phyloP scores from a whole-genome alignment of 129 eudicot genomes.

The Chrysanthemum makinoi region DNA sequence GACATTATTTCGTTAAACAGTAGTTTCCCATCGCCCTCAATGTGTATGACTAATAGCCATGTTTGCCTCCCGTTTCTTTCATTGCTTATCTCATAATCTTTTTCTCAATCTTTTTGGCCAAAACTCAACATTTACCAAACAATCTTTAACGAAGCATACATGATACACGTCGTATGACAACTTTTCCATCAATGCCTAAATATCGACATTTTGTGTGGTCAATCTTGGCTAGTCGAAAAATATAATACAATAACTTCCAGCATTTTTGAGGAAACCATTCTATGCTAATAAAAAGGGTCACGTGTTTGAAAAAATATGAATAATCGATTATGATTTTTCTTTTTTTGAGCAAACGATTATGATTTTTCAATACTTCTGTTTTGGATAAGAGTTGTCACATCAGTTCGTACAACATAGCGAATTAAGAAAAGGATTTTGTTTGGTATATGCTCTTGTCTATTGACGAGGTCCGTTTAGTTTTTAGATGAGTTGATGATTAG shows the following conservation, averaged over 20 bases:
- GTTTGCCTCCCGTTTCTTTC: not conserved
- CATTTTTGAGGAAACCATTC: slow-evolving; percentile 7
- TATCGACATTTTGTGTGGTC: slow-evolving; percentile 12
- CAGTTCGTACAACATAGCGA: not conserved
- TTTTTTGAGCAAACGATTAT: too few relatives aligned
- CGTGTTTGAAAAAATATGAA: slow-evolving; percentile 5
- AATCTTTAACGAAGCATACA: slow-evolving; percentile 10
- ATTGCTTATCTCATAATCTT: slow-evolving; percentile 9
- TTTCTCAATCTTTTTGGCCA: slow-evolving; percentile 3
- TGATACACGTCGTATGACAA: slow-evolving; percentile 12
- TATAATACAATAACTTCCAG: not conserved
- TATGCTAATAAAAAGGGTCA: not conserved
- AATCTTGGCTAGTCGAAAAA: slow-evolving; percentile 14
- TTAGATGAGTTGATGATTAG: too few relatives aligned
- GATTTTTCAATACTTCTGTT: not conserved
- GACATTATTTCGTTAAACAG: not conserved
- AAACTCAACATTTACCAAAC: slow-evolving; percentile 20
- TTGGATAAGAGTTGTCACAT: slow-evolving; percentile 2
- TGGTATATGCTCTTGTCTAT: not conserved
- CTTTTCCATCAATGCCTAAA: slow-evolving; percentile 21
- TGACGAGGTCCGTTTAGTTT: too few relatives aligned
- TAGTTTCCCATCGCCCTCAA: slow-evolving; percentile 3
- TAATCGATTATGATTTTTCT: not conserved
- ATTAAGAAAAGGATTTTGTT: not conserved
- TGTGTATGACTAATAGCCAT: slow-evolving; percentile 3